Evolutionary conservation across 495 filamentous ascomycete genomes (phyloP).

Genomic region (Tuber borchii): DNA sequence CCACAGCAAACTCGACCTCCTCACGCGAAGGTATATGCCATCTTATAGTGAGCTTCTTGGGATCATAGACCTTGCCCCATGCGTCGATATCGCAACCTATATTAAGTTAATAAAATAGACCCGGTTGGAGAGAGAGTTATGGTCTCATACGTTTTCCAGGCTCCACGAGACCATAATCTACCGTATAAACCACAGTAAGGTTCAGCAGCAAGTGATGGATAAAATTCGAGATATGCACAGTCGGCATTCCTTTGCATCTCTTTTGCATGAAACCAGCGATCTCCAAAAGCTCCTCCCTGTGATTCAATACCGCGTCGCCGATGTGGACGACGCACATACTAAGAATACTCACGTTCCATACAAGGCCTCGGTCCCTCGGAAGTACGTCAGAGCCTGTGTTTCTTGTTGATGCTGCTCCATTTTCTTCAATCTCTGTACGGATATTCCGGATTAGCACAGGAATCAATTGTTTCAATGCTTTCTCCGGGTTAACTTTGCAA

Average conservation of each 20-base stretch:
- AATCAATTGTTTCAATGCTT: slow-evolving; percentile 80
- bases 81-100: slow-evolving; percentile 28
- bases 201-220: slow-evolving; percentile 99
- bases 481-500: slow-evolving; percentile 89
- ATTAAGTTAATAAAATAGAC: not conserved
- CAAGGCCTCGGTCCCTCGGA: slow-evolving; percentile 81
- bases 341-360: slow-evolving; percentile 95
- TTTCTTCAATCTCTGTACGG: slow-evolving; percentile 92
- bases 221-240: slow-evolving; percentile 93
- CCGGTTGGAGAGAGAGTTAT: not conserved
- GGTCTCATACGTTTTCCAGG: slow-evolving; percentile 51
- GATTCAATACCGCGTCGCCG: slow-evolving; percentile 76
- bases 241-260: slow-evolving; percentile 84
- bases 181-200: slow-evolving; percentile 83
- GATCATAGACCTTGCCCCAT: slow-evolving; percentile 69
- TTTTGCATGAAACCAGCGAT: slow-evolving; percentile 94
- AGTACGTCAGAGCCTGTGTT: slow-evolving; percentile 90
- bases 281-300: slow-evolving; percentile 79
- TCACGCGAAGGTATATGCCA: slow-evolving; percentile 80
- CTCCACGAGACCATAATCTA: slow-evolving; percentile 81
- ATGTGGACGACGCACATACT: slow-evolving; percentile 99
- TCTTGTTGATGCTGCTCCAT: slow-evolving; percentile 89
- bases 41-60: slow-evolving; percentile 68
- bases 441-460: slow-evolving; percentile 86
- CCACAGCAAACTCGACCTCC: slow-evolving; percentile 81